phyloP scores from a whole-genome alignment of 345 rosid species.

The thale cress (Arabidopsis thaliana) region DNA sequence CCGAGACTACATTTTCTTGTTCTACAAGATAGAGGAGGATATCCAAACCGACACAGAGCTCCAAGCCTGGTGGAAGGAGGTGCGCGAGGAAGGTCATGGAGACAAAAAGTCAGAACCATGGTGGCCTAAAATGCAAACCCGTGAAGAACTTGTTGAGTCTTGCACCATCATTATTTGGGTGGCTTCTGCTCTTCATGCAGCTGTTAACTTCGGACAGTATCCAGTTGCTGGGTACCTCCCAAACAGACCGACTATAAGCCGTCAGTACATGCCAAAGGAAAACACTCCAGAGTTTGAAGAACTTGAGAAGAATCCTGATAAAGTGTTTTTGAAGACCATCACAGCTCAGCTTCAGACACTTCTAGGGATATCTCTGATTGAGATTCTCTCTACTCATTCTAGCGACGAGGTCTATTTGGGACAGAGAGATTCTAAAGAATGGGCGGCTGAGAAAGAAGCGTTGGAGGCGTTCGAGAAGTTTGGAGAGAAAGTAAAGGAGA shows the following conservation, averaged over 20 bases:
- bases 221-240: constrained; percentile 72
- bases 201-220: constrained; percentile 74
- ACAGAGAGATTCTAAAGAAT: constrained; percentile 55
- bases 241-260: constrained; percentile 63
- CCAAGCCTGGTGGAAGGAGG: constrained; percentile 77
- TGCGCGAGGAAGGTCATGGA: constrained; percentile 72
- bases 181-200: constrained; percentile 78
- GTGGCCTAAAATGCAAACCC: constrained; percentile 73
- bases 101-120: constrained; percentile 71
- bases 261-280: constrained; percentile 61
- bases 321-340: constrained; percentile 57
- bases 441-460: constrained; percentile 59
- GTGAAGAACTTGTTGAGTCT: constrained; percentile 54
- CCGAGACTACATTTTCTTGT: constrained; percentile 55
- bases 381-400: constrained; percentile 65
- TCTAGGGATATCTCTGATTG: constrained; percentile 55
- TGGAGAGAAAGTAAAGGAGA: constrained; percentile 51
- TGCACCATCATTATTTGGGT: constrained; percentile 78
- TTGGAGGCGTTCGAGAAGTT: constrained; percentile 55
- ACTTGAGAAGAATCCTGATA: constrained; percentile 54
- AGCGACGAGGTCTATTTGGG: constrained; percentile 70
- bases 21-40: constrained; percentile 57
- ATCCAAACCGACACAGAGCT: constrained; percentile 61
- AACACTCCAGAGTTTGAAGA: constrained; percentile 62
- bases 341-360: constrained; percentile 57